Base-by-base conservation (phyloP, 129 eudicot genomes). In the Cynara cardunculus region DNA sequence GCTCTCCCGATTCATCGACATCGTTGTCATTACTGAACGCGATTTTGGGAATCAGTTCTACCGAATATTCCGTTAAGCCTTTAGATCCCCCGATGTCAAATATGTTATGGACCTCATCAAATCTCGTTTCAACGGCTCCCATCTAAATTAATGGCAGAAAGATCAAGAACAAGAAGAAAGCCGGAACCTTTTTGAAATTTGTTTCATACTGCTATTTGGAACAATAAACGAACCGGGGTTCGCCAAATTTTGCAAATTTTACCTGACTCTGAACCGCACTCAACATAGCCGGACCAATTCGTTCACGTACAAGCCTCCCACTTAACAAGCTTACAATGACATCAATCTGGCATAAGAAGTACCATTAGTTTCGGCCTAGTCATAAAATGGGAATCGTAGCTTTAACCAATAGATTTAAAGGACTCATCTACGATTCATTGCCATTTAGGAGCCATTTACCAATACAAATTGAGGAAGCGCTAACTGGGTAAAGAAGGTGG, bases 231-330 rank as follows among this genome's bases (percentile, higher is more conserved):
- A 62, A 31, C 4, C 10, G 21, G 28, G 25, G 46, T 14, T 18
- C 0, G 14, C 7, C 26, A 59, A 77, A 77, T n/a, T 46, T 14
- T 18, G 53, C 3, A 24, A 72, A 19, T 16, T 16, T 31, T 89
- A 92, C 97, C 95, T 93, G 96, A 80, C 97, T 93, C 72, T 93
- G 97, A 56, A 93, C 97, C 3, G 97, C 97, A 86, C 97, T 93
- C 69, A 90, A 85, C 97, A 92, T 92, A 25, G 97, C 97, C 0
- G 97, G 97, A 69, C 97, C 97, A 31, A 92, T 92, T 8, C 97
- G 87, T 76, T 93, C 97, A 16, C 97, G 97, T 24, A 93, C 97
- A 80, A 93, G 97, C 81, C 97, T 90, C 76, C 97, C 97, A 71
- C 91, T 93, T 75, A 93, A 82, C 59, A 93, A 88, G 89, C 97